Base-by-base conservation (phyloP, 2,329 filamentous ascomycete species). In the Aspergillus sp. region DNA sequence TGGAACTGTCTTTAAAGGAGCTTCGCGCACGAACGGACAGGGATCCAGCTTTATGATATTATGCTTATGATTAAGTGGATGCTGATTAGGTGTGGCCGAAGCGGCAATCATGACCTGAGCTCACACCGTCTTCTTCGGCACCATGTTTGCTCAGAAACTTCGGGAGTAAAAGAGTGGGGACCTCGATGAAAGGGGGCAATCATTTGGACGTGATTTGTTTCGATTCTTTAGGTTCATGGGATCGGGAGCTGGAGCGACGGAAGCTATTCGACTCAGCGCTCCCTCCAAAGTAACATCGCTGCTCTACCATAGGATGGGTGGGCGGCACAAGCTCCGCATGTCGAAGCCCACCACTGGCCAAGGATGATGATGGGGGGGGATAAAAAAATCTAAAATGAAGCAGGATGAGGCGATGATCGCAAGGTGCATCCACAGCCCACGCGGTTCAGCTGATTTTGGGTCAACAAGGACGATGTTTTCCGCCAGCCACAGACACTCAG, bases 401-500 rank as follows among this genome's bases (percentile, higher is more conserved):
- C 52, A 47, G 17, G 12, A 45, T 35, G 51, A 33, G 51, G 33
- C 37, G 49, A 39, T 48, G 40, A 24, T 33, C 46, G 46, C 23
- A 35, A 50, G 50, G 11, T 43, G 11, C 19, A 46, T 19, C 56
- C 51, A 58, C 43, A 51, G 41, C 15, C 50, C 46, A 58, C 43
- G 51, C 44, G 41, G 21, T 45, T 51, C 51, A 55, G 55, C 50
- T 55, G 52, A 57, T 55, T 51, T 45, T 43, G 47, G 24, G 51
- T 48, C 45, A 58, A 35, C 47, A 46, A n/a, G 43, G 44, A 47
- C 55, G 49, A 55, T 51, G 44, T 40, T 27, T 45, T 45, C 60
- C 51, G 56, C 58, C 61, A 61, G 61, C 58, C 61, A 61, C 59
- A 53, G 33, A 35, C 41, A 43, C 39, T 19, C 47, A 19, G 35